Evolutionary conservation across 352 stramenopile genomes (phyloP), one percentile per base, ranked within the genome.

Genomic region (Peronosclerospora sorghi): DNA sequence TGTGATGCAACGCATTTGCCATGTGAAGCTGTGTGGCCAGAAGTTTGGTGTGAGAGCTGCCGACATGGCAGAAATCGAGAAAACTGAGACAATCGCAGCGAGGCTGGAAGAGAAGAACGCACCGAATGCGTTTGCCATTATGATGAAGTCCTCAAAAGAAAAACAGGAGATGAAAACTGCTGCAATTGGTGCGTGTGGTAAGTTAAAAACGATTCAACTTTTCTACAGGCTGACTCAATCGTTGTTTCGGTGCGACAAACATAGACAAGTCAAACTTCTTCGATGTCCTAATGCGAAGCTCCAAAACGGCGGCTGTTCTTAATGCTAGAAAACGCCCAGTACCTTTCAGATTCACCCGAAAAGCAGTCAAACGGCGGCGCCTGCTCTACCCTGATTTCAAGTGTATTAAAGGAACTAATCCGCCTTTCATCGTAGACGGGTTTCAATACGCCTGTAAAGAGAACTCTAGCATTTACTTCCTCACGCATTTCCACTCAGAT

Each of bases 401-500:
- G 48, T 68, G 73, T 41, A 86, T 93, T 44, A 48, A 62, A 4
- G 80, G 77, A 19, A 90, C 80, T 8, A 61, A 74, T 17, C 77
- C 77, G 8, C 65, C 71, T n/a, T 89, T 88, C 49, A 82, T 95
- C 17, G 82, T 95, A 24, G 83, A 95, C 34, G 83, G 83, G 10
- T 95, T 95, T 44, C 58, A 69, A n/a, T 88, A 87, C 46, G 76
- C 81, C 2, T 82, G 56, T 32, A 79, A 78, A 30, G 32, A 70
- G 27, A 65, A 88, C 8, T 87, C 72, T 9, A 90, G 59, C 38
- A 61, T 87, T 35, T 98, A 98, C 46, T 98, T 98, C 48, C 72
- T 98, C 29, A 97, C 93, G 14, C 95, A 98, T 65, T 98, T 98
- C 57, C 95, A 98, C 65, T 93, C 78, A 8, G 95, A 98, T 64